These are phyloP conservation scores for Macroventuria anomochaeta DNA, from an alignment of 2,329 filamentous ascomycete species.

Conservation along the genomic window DNA sequence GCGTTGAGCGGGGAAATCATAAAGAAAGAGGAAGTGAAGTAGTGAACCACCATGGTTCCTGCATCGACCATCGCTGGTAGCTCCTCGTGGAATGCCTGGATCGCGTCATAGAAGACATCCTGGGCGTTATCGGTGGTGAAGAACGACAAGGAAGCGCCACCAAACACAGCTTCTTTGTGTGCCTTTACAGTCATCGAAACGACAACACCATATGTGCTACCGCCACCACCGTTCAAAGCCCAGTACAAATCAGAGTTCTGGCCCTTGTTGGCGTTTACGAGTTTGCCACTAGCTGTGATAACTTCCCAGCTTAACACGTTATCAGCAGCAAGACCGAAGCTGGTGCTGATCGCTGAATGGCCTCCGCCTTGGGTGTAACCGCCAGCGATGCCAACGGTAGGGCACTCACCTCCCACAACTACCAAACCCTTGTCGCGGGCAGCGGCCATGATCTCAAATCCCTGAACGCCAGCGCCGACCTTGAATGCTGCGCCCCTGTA, in stretches of 20 bases:
- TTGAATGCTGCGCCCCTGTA: constrained; percentile 25
- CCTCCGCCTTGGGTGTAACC: constrained; percentile 48
- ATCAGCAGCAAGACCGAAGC: constrained; percentile 46
- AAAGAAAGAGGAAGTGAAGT: constrained; percentile 27
- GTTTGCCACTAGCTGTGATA: constrained; percentile 28
- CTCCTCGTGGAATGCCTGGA: constrained; percentile 29
- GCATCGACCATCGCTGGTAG: constrained; percentile 29
- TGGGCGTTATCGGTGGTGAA: constrained; percentile 18
- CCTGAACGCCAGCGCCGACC: constrained; percentile 37
- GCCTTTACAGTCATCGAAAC: constrained; percentile 31
- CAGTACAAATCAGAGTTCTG: constrained; percentile 36
- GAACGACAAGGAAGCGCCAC: constrained; percentile 24
- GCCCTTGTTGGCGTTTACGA: constrained; percentile 24
- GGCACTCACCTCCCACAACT: constrained; percentile 33
- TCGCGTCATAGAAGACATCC: constrained; percentile 24
- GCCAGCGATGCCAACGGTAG: constrained; percentile 56
- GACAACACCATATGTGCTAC: constrained; percentile 35
- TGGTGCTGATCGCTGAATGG: constrained; percentile 58
- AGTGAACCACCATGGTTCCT: constrained; percentile 23
- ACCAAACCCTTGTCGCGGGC: constrained; percentile 24
- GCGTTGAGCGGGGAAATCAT: constrained; percentile 27
- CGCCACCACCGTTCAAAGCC: constrained; percentile 38
- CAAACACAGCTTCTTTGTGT: constrained; percentile 25
- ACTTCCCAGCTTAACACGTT: constrained; percentile 32
- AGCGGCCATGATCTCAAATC: constrained; percentile 27